Evolutionary conservation across 2,329 filamentous ascomycete genomes (phyloP).

Genomic region (Fusarium floridanum): DNA sequence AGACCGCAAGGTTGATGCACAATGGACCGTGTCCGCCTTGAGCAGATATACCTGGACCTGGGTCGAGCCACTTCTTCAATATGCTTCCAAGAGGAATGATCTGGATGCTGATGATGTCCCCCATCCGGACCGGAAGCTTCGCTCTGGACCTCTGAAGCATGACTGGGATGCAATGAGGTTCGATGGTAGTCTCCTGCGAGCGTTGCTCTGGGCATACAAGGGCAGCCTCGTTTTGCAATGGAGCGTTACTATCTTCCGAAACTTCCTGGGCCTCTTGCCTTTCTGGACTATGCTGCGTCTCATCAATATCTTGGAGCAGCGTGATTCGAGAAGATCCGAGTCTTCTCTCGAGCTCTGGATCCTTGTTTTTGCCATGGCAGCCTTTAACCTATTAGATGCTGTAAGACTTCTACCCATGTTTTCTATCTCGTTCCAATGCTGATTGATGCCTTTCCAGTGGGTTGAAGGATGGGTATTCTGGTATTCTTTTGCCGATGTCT

Average conservation of each 20-base stretch:
- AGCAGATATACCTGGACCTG: conserved; percentile 76
- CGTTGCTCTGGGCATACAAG: conserved; percentile 70
- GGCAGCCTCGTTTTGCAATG: conserved; percentile 69
- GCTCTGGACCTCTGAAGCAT: conserved; percentile 63
- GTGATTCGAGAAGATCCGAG: conserved; percentile 57
- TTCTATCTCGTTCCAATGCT: background rate
- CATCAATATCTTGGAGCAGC: conserved; percentile 72
- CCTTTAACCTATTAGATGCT: conserved; percentile 68
- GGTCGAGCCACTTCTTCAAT: conserved; percentile 66
- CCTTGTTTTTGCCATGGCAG: conserved; percentile 75
- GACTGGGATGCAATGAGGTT: conserved; percentile 64
- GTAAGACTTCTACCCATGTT: conserved; percentile 36
- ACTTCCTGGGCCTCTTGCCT: conserved; percentile 75
- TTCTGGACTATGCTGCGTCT: conserved; percentile 78
- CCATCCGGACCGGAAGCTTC: conserved; percentile 67
- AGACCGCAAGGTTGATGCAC: conserved; percentile 71
- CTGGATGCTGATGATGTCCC: conserved; percentile 74
- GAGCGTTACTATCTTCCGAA: conserved; percentile 65
- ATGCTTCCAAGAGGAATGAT: conserved; percentile 68
- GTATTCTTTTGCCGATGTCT: conserved; percentile 72
- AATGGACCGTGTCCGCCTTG: conserved; percentile 72
- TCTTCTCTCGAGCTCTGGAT: conserved; percentile 70
- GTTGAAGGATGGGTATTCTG: conserved; percentile 76
- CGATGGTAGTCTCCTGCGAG: conserved; percentile 68
- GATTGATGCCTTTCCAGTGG: conserved; percentile 54